These are phyloP conservation scores for Penicillium longicatenatum DNA, from an alignment of 495 filamentous ascomycete genomes.

Conservation along the genomic window DNA sequence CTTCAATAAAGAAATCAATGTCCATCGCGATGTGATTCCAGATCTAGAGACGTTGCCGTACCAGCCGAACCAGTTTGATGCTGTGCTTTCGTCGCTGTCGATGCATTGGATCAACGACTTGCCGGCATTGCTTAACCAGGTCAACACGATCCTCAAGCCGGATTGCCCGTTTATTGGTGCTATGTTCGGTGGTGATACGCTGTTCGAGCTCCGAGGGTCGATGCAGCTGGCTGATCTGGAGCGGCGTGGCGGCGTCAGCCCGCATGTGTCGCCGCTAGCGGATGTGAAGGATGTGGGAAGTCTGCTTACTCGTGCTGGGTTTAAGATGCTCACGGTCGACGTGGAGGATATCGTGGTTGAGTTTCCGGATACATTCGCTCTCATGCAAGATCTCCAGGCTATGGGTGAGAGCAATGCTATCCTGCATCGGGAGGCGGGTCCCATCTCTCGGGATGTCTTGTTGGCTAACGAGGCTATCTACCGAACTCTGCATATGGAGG, in stretches of 20 bases:
- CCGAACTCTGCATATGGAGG: constrained; percentile 72
- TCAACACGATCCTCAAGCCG: constrained; percentile 82
- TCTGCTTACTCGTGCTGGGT: constrained; percentile 81
- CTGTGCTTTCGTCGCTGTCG: constrained; percentile 81
- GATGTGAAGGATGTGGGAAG: constrained; percentile 92
- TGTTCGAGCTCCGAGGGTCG: constrained; percentile 92
- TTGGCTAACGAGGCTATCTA: constrained; percentile 91
- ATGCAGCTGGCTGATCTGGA: constrained; percentile 92
- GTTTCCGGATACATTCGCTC: constrained; percentile 86
- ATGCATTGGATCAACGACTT: constrained; percentile 99
- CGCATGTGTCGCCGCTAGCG: constrained; percentile 84
- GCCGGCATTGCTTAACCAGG: constrained; percentile 75
- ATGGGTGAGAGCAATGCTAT: constrained; percentile 95
- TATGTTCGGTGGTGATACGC: constrained; percentile 93
- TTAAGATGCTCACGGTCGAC: constrained; percentile 95
- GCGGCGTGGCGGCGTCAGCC: constrained; percentile 80
- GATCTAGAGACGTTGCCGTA: constrained; percentile 76
- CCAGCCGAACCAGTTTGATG: constrained; percentile 76
- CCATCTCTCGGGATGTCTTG: constrained; percentile 79
- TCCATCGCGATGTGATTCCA: constrained; percentile 69
- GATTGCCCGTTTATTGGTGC: constrained; percentile 91
- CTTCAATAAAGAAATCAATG: constrained; percentile 71
- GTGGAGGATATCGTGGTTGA: constrained; percentile 96
- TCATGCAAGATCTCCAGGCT: constrained; percentile 90
- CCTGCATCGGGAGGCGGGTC: constrained; percentile 72